These are phyloP conservation scores for Brassica carinata DNA, from an alignment of 345 rosid genomes.

Conservation along the genomic window DNA sequence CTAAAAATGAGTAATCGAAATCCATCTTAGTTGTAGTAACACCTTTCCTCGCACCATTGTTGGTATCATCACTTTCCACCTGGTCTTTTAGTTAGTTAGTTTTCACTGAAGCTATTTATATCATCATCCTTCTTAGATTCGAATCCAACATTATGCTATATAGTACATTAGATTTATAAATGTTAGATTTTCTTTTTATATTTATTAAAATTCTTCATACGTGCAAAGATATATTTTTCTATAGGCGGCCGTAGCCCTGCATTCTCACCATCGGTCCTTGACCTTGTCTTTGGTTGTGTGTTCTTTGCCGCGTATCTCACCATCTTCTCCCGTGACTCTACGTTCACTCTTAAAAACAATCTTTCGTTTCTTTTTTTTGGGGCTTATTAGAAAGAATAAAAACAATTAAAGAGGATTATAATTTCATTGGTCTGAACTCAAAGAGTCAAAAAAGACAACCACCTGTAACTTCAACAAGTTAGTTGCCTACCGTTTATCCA, in stretches of 20 bases:
- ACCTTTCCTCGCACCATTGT: not conserved
- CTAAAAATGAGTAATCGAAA: not conserved
- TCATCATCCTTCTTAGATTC: slow-evolving; percentile 16
- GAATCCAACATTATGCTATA: not conserved
- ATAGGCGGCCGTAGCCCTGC: not conserved
- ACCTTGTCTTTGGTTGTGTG: not conserved
- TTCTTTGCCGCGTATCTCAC: slow-evolving; percentile 26
- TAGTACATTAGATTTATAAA: not conserved
- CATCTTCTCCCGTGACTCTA: slow-evolving; percentile 32
- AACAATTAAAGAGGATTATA: slow-evolving; percentile 14
- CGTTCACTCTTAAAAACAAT: slow-evolving; percentile 1
- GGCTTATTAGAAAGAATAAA: not conserved
- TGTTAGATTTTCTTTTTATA: not conserved
- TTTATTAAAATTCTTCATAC: not conserved
- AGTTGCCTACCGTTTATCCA: slow-evolving; percentile 36
- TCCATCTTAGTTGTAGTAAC: not conserved
- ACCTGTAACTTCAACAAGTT: slow-evolving; percentile 37
- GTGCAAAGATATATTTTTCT: slow-evolving; percentile 1
- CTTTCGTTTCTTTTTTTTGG: not conserved
- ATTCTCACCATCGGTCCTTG: slow-evolving; percentile 11
- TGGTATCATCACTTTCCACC: not conserved
- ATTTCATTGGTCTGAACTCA: slow-evolving; percentile 20
- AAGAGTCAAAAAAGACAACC: slow-evolving; percentile 15
- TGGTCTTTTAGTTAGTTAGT: not conserved
- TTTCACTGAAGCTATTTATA: not conserved